Percentiles rank a stretch among this genome's conserved stretches.
These are phyloP conservation scores for Globisporangium ultimum DNA, from an alignment of 352 stramenopile species.

Conservation along the genomic window DNA sequence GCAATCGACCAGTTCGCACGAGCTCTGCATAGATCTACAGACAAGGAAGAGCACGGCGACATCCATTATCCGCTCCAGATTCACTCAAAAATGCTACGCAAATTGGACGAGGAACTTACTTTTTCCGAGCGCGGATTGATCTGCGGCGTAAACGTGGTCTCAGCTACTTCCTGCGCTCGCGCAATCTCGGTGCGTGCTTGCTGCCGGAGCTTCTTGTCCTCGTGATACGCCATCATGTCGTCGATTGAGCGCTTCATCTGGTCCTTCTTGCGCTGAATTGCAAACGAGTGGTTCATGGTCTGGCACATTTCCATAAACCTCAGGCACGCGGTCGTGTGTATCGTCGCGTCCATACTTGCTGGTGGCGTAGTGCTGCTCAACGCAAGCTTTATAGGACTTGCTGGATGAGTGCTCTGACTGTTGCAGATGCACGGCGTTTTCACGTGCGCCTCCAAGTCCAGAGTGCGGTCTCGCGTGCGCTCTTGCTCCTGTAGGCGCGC, in stretches of 20 bases:
- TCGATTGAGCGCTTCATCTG: conserved; percentile 45
- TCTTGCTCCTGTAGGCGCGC: conserved; percentile 24
- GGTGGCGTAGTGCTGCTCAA: neutral
- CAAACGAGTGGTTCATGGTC: conserved; percentile 44
- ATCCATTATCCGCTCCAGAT: neutral
- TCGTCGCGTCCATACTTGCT: neutral
- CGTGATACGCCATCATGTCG: conserved; percentile 49
- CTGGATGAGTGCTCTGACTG: conserved; percentile 10
- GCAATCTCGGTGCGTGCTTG: conserved; percentile 26
- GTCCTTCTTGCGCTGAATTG: conserved; percentile 42
- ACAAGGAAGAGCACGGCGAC: neutral
- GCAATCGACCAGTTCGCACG: conserved; percentile 34
- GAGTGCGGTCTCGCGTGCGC: conserved; percentile 13
- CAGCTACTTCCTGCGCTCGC: conserved; percentile 23
- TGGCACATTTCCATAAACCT: conserved; percentile 54
- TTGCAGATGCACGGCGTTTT: conserved; percentile 42
- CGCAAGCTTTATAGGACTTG: conserved; percentile 8
- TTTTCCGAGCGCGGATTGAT: conserved; percentile 48
- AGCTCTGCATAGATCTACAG: conserved; percentile 47
- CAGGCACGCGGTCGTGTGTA: conserved; percentile 35
- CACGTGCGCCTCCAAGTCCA: conserved; percentile 34
- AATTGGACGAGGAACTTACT: conserved; percentile 11
- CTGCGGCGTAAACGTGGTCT: conserved; percentile 44
- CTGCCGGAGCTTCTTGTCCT: conserved; percentile 38
- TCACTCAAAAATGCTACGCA: no score